Conservation (phyloP, 129 eudicot genomes). For the Oenanthe sinensis region DNA sequence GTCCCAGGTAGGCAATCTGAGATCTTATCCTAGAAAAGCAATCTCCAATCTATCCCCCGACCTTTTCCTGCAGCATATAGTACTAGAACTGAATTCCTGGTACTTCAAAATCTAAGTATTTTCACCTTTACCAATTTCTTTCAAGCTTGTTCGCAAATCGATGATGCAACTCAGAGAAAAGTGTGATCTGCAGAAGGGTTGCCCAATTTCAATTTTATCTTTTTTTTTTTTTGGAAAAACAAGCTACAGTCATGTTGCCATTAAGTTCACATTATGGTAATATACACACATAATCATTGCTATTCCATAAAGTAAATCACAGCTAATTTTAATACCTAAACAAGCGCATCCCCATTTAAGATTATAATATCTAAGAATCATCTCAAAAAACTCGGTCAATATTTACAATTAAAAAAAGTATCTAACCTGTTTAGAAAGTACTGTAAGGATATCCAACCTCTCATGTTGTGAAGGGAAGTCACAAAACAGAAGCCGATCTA, state of each 20-base stretch:
- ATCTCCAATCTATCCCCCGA: neutral
- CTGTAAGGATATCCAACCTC: conserved; percentile 73
- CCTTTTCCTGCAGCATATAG: neutral
- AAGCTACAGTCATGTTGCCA: neutral
- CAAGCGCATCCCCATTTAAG: neutral
- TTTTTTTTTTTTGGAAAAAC: neutral
- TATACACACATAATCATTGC: neutral
- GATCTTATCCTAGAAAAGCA: neutral
- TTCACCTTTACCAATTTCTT: neutral
- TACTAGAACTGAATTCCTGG: neutral
- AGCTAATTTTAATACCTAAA: neutral
- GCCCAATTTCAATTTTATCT: neutral
- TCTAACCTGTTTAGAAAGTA: conserved; percentile 80
- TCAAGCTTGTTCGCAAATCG: neutral
- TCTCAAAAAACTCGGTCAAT: neutral
- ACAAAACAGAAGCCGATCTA: conserved; percentile 62
- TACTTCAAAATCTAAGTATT: neutral
- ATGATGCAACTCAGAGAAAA: neutral
- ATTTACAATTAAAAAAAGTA: neutral
- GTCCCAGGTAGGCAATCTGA: neutral
- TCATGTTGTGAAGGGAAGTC: conserved; percentile 80
- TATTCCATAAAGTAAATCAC: neutral
- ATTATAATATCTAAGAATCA: neutral
- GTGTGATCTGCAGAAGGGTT: neutral
- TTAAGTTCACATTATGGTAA: neutral